These are phyloP conservation scores for Coniochaeta ligniaria DNA, from an alignment of 2,329 filamentous ascomycete genomes.

Conservation along the genomic window DNA sequence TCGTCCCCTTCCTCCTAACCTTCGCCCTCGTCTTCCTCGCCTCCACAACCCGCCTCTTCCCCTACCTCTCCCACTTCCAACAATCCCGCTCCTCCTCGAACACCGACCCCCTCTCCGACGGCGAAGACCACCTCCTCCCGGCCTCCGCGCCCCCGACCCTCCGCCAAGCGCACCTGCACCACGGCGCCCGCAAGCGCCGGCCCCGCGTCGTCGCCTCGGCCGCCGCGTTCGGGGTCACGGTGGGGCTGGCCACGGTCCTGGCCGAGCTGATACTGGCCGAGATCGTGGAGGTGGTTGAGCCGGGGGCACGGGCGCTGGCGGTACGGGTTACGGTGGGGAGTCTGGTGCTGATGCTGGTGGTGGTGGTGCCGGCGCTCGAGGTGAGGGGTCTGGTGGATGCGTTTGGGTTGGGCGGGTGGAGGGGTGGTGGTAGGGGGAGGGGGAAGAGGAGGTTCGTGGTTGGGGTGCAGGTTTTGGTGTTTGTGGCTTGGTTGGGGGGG, in stretches of 20 bases:
- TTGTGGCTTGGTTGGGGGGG: slow-evolving; percentile 59
- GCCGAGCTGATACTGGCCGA: slow-evolving; percentile 79
- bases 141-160: slow-evolving; percentile 53
- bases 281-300: slow-evolving; percentile 68
- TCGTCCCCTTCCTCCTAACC: slow-evolving; percentile 64
- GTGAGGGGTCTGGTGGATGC: slow-evolving; percentile 54
- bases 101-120: slow-evolving; percentile 37
- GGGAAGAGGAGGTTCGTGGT: slow-evolving; percentile 53
- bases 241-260: slow-evolving; percentile 70
- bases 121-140: slow-evolving; percentile 55
- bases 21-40: slow-evolving; percentile 57
- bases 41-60: slow-evolving; percentile 64
- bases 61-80: slow-evolving; percentile 50
- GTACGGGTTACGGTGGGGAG: slow-evolving; percentile 63
- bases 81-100: no score
- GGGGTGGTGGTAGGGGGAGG: slow-evolving; percentile 22
- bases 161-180: slow-evolving; percentile 51
- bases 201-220: slow-evolving; percentile 51
- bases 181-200: slow-evolving; percentile 43
- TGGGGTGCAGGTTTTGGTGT: slow-evolving; percentile 54
- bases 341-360: slow-evolving; percentile 64
- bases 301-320: slow-evolving; percentile 58
- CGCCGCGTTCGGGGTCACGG: slow-evolving; percentile 66
- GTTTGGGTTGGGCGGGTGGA: slow-evolving; percentile 45
- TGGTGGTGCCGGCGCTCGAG: slow-evolving; percentile 73